Conservation (phyloP, 495 filamentous ascomycete genomes). For the Podospora australis region DNA sequence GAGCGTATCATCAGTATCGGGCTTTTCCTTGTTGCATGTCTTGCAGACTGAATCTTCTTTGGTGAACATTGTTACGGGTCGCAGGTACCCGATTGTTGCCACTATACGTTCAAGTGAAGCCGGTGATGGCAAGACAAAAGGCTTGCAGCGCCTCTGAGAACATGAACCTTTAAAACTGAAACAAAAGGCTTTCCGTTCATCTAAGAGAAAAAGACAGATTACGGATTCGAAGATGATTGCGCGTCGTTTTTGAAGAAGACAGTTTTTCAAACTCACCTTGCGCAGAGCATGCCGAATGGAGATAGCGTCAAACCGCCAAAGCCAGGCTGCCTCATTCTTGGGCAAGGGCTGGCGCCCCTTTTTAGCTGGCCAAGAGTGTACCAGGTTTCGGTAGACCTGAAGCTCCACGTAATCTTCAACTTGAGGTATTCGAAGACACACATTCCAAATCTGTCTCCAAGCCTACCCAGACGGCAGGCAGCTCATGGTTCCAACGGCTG, state of each 20-base stretch:
- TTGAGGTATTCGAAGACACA: no score
- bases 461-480: no score
- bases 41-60: no score
- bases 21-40: background rate
- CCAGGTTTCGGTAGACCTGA: no score
- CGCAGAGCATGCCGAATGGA: background rate
- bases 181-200: background rate
- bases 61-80: background rate
- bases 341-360: no score
- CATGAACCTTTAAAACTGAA: background rate
- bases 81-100: background rate
- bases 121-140: background rate
- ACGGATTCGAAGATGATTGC: background rate
- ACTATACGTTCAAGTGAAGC: background rate
- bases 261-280: background rate
- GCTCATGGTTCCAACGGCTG: no score
- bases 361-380: no score
- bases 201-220: background rate
- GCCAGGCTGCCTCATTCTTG: conserved; percentile 7
- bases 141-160: background rate
- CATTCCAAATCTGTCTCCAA: no score
- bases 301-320: background rate
- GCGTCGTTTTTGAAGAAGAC: background rate
- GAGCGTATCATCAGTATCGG: background rate
- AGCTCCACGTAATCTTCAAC: no score